A percentile compares a stretch with the other conserved stretches of the same genome.
Conservation (phyloP, 1,139 yeast species). For the Yamadazyma aaseri region DNA sequence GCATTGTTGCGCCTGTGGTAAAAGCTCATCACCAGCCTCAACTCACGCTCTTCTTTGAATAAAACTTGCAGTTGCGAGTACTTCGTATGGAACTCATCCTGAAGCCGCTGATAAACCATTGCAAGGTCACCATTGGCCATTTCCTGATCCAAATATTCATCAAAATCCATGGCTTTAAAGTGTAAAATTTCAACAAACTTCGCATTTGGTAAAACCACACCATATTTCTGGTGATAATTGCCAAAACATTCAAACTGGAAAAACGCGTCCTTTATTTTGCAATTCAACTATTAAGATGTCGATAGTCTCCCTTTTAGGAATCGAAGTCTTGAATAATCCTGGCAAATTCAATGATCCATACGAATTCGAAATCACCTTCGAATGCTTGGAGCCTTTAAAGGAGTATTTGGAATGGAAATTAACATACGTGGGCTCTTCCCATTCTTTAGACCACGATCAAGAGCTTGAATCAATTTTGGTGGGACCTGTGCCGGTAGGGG, state of each 20-base stretch:
- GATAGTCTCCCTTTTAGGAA: conserved; percentile 87
- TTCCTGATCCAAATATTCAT: conserved; percentile 11
- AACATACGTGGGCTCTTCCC: conserved; percentile 93
- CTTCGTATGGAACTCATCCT: conserved; percentile 13
- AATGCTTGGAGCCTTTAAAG: conserved; percentile 88
- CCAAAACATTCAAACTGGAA: too few relatives aligned
- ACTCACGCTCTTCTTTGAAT: conserved; percentile 32
- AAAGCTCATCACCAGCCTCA: conserved; percentile 33
- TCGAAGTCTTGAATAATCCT: conserved; percentile 91
- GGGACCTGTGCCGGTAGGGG: conserved; percentile 98
- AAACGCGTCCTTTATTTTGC: too few relatives aligned
- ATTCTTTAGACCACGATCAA: conserved; percentile 93
- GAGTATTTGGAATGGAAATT: conserved; percentile 97
- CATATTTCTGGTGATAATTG: too few relatives aligned
- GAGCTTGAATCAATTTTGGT: conserved; percentile 92
- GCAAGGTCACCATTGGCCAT: conserved; percentile 14
- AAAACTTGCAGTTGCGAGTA: conserved; percentile 17
- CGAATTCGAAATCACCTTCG: conserved; percentile 95
- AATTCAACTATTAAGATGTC: too few relatives aligned
- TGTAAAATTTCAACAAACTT: too few relatives aligned
- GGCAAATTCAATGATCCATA: conserved; percentile 92
- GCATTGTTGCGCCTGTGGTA: conserved; percentile 42
- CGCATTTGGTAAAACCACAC: too few relatives aligned
- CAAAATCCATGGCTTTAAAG: conserved; percentile 6
- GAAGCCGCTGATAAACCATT: conserved; percentile 12